These are phyloP conservation scores for Acacia melanoxylon DNA, from an alignment of 306 rosid genomes.

Conservation along the genomic window DNA sequence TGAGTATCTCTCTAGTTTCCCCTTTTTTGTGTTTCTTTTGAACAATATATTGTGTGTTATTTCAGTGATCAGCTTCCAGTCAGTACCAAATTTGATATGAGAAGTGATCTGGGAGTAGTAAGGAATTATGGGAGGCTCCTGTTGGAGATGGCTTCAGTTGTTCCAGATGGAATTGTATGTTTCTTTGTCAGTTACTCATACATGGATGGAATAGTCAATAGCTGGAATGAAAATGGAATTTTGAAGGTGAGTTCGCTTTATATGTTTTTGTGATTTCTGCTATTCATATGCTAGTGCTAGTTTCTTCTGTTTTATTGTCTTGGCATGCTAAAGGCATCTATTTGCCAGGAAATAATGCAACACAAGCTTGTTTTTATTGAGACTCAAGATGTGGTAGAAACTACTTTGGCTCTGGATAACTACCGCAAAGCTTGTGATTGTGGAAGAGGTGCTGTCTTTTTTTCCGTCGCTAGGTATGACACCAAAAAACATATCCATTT, in stretches of 20 bases:
- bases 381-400: constrained; percentile 95
- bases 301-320: constrained; percentile 14
- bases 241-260: constrained; percentile 56
- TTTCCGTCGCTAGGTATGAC: constrained; percentile 85
- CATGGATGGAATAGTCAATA: constrained; percentile 92
- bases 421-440: constrained; percentile 97
- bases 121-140: constrained; percentile 93
- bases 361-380: constrained; percentile 93
- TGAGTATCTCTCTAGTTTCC: not conserved
- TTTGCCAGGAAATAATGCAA: constrained; percentile 91
- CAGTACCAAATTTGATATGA: constrained; percentile 95
- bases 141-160: constrained; percentile 95
- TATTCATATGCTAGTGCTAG: not conserved
- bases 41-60: constrained; percentile 11
- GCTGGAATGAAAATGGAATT: constrained; percentile 94
- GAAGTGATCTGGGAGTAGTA: constrained; percentile 95
- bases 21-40: not conserved
- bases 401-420: constrained; percentile 94
- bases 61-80: constrained; percentile 97
- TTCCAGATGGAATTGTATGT: constrained; percentile 92
- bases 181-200: constrained; percentile 95
- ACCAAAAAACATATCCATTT: not conserved
- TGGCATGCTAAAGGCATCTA: constrained; percentile 27
- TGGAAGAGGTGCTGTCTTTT: constrained; percentile 98
- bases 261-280: not conserved